A percentile compares a stretch with the other conserved stretches of the same genome.
Conservation (phyloP, 1,284 basidiomycete species). For the Tetrapyrgos nigripes region DNA sequence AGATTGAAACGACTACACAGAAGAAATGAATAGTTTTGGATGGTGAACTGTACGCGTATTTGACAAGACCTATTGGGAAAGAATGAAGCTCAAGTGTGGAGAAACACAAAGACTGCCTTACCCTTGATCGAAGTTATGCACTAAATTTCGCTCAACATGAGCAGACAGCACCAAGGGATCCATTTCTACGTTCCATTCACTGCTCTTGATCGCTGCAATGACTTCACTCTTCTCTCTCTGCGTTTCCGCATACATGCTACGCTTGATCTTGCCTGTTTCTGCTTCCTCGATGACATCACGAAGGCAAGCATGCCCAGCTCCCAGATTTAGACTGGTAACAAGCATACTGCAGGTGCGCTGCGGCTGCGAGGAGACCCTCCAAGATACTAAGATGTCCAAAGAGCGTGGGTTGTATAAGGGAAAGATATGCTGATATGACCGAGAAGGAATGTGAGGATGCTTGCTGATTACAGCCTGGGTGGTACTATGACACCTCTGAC, state of each 20-base stretch:
- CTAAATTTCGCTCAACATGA: constrained; percentile 45
- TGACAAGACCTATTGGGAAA: constrained; percentile 55
- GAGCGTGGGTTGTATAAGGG: constrained; percentile 79
- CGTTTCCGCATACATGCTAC: constrained; percentile 92
- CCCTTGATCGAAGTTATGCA: constrained; percentile 75
- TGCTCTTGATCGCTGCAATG: constrained; percentile 67
- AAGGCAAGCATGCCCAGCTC: constrained; percentile 71
- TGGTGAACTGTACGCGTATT: constrained; percentile 57
- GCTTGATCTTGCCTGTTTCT: constrained; percentile 68
- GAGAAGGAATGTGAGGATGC: constrained; percentile 69
- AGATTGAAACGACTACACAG: constrained; percentile 59
- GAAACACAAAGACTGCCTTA: constrained; percentile 42
- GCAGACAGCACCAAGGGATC: constrained; percentile 68
- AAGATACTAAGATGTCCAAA: constrained; percentile 78
- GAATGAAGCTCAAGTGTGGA: not conserved
- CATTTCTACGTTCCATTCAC: constrained; percentile 82
- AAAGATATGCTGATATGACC: constrained; percentile 66
- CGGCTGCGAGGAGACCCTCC: constrained; percentile 63
- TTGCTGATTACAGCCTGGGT: constrained; percentile 43
- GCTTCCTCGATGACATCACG: constrained; percentile 61
- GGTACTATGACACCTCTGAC: constrained; percentile 50
- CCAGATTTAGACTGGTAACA: constrained; percentile 65
- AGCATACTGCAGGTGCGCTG: constrained; percentile 66
- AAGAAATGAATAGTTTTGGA: constrained; percentile 77
- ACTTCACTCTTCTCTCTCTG: constrained; percentile 73